Evolutionary conservation across 129 eudicot genomes (phyloP), one percentile per base, ranked within the genome.

Genomic region (Chrysanthemum seticuspe): DNA sequence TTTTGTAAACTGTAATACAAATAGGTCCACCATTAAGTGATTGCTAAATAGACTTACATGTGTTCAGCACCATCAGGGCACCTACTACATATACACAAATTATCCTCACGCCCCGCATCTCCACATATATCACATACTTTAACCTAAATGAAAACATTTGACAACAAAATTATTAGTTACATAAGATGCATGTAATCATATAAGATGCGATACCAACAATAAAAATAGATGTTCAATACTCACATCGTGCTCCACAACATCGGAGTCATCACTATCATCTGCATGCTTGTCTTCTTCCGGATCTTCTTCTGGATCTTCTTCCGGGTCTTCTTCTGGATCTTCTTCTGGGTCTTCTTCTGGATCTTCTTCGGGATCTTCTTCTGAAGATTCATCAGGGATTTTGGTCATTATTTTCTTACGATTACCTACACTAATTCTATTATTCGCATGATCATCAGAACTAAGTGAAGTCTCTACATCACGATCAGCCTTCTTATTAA

Each of bases 51-150:
- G 52, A 15, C 97, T 94, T 90, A 94, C 98, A 92, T 90, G 83
- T 94, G 98, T 73, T 94, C 98, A 18, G 98, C 98, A 62, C 98
- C 98, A 86, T 94, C 98, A 81, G 81, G 87, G 64, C 98, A 94
- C 78, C 84, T 75, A 73, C 86, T 85, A 65, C 98, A 94, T 67
- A 87, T 83, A 65, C 96, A 97, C 60, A 94, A 96, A 76, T 86
- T 84, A 81, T 90, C 96, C 71, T 94, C 98, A 5, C 89, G 83
- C 12, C 97, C 98, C 40, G 97, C 92, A 85, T 94, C 98, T 73
- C 98, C 98, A 65, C 97, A 94, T 61, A 90, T 94, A 83, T 94
- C 96, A 82, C 98, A 94, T 60, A 94, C 96, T 79, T 90, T 88
- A 64, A 92, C 96, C 98, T 92, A 36, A 51, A 27, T n/a, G 1